Evolutionary conservation across 2,329 filamentous ascomycete genomes (phyloP), one percentile per base, ranked within the genome.

Genomic region (Penicillium sp.): DNA sequence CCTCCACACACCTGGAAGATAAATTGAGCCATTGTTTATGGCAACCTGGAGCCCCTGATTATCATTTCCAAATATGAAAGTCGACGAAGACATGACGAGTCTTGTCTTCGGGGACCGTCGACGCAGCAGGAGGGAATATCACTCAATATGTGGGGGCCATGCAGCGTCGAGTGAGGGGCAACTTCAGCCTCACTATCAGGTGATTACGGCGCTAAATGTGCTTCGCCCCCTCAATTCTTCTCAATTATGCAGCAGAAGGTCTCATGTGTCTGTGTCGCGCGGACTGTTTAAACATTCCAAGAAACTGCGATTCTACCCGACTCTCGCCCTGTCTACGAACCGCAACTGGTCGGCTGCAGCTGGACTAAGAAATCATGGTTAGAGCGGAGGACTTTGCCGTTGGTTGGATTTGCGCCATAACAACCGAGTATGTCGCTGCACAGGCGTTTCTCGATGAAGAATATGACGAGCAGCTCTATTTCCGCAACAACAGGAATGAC

Each of bases 341-440:
- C n/a, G n/a, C n/a, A n/a, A n/a, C n/a, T n/a, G n/a, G n/a, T n/a
- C n/a, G n/a, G n/a, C n/a, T n/a, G n/a, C n/a, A n/a, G n/a, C n/a
- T n/a, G n/a, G n/a, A n/a, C n/a, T n/a, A n/a, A n/a, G n/a, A n/a
- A n/a, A 24, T 6, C 12, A 36, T 26, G 40, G 34, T 26, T 6
- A 29, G 37, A 15, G 29, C 64, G 5, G 36, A 40, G 4, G 36
- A 40, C 17, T 78, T 78, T 48, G 74, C 64, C 0, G 67, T 78
- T 7, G 75, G 74, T n/a, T 78, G 74, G 74, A 76, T 80, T 5
- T 78, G 72, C 49, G 75, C 75, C 7, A 49, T 77, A 3, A 15
- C 7, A 1, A 63, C 56, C 0, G 76, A 78, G 45, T 66, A 63
- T 40, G 63, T 71, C 40, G 75, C 75, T 3, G 75, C 75, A 3